phyloP scores from a whole-genome alignment of 129 eudicot genomes.

The Solidago caesia region DNA sequence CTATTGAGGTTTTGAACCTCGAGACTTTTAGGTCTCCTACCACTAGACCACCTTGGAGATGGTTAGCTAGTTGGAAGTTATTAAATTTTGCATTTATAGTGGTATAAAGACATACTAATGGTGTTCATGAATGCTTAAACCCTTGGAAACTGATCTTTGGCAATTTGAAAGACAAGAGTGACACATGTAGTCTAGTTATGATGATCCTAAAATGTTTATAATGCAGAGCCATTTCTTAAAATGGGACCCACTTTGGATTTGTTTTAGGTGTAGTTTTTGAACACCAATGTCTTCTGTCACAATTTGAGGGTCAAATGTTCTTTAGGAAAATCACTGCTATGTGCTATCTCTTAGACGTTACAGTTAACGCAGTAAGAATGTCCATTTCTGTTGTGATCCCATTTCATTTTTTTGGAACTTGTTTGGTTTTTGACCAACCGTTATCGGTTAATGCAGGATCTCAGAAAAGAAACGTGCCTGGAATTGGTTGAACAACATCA shows the following conservation, averaged over 20 bases:
- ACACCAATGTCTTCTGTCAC: slow-evolving; percentile 10
- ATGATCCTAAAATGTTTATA: background rate
- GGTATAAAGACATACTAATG: background rate
- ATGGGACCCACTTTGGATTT: slow-evolving; percentile 8
- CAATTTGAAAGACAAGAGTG: slow-evolving; percentile 3
- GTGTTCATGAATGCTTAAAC: slow-evolving; percentile 3
- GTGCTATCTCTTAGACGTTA: background rate
- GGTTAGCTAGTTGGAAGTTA: background rate
- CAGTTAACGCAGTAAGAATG: slow-evolving; percentile 1
- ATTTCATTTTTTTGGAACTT: background rate
- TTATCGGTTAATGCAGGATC: slow-evolving; percentile 33
- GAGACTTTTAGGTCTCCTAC: too few relatives aligned
- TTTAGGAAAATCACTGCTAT: slow-evolving; percentile 11
- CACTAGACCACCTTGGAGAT: too few relatives aligned
- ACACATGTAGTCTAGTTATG: background rate
- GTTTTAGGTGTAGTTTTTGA: background rate
- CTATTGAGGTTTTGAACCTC: too few relatives aligned
- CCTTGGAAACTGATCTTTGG: slow-evolving; percentile 14
- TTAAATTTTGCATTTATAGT: background rate
- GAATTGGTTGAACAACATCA: slow-evolving; percentile 29
- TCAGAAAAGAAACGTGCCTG: slow-evolving; percentile 26
- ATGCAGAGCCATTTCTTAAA: background rate
- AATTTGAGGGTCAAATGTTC: background rate
- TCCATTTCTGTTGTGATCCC: slow-evolving; percentile 12
- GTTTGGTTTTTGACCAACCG: slow-evolving; percentile 18